Evolutionary conservation across 192 early-diverging fungal species (phyloP).

Genomic region (Linnemannia hyalina): DNA sequence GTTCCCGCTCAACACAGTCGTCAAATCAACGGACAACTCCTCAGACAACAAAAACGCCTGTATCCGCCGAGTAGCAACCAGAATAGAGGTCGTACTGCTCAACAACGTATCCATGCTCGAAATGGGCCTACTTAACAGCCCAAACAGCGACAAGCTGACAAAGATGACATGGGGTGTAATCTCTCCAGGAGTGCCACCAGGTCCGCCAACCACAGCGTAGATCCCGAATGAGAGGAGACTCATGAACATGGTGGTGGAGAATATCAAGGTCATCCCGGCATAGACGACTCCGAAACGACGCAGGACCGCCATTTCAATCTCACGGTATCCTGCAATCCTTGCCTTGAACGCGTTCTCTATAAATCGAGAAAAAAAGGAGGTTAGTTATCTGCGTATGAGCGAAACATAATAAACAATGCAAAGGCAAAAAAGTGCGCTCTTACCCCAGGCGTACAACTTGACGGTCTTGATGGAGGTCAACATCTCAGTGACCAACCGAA

Average conservation of each 20-base stretch:
- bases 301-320: constrained; percentile 31
- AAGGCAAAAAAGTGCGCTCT: neutral
- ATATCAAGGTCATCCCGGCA: constrained; percentile 33
- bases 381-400: neutral
- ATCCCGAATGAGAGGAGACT: constrained; percentile 45
- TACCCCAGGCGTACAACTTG: constrained; percentile 57
- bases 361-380: neutral
- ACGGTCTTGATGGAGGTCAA: constrained; percentile 35
- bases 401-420: neutral
- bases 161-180: constrained; percentile 40
- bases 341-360: constrained; percentile 37
- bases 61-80: constrained; percentile 71
- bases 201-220: constrained; percentile 36
- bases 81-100: constrained; percentile 62
- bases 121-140: constrained; percentile 36
- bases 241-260: constrained; percentile 46
- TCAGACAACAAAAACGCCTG: constrained; percentile 54
- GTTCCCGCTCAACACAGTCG: neutral
- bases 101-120: constrained; percentile 60
- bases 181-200: constrained; percentile 32
- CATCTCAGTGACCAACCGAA: constrained; percentile 41
- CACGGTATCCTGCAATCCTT: constrained; percentile 28
- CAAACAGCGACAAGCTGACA: constrained; percentile 48
- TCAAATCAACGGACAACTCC: constrained; percentile 17
- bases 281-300: constrained; percentile 42